phyloP scores from a whole-genome alignment of 208 protist genomes.

The Borovskyia barvae region DNA sequence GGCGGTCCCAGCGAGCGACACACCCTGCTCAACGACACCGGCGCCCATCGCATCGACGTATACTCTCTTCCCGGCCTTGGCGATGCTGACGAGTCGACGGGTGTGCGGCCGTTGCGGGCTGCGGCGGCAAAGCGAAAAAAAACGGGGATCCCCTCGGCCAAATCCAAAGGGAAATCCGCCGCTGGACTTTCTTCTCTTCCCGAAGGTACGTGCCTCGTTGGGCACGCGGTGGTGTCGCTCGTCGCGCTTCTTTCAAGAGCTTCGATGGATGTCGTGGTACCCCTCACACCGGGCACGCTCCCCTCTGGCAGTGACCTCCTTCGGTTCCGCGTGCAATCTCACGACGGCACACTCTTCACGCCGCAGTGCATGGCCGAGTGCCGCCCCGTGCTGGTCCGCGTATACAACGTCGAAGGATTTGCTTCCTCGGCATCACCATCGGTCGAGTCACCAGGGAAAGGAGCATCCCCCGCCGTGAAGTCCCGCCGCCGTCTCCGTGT shows the following conservation, averaged over 20 bases:
- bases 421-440: neutral
- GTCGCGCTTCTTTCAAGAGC: conserved; percentile 16
- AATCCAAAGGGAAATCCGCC: conserved; percentile 10
- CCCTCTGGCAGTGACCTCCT: neutral
- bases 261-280: conserved; percentile 8
- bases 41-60: conserved; percentile 23
- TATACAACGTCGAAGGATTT: conserved; percentile 14
- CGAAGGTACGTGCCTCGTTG: conserved; percentile 14
- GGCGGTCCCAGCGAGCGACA: conserved; percentile 2
- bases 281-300: conserved; percentile 3
- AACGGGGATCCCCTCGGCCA: neutral
- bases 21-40: conserved; percentile 10
- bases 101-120: neutral
- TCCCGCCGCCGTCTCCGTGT: conserved; percentile 21
- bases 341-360: conserved; percentile 12
- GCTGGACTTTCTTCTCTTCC: conserved; percentile 2
- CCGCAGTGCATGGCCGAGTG: conserved; percentile 13
- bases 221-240: conserved; percentile 8
- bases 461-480: neutral
- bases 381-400: conserved; percentile 23
- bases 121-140: neutral
- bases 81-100: neutral
- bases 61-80: conserved; percentile 1
- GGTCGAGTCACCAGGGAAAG: neutral
- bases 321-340: conserved; percentile 21